Base-by-base conservation (phyloP, 1,284 basidiomycete genomes). In the Tilletiaria anomala region DNA sequence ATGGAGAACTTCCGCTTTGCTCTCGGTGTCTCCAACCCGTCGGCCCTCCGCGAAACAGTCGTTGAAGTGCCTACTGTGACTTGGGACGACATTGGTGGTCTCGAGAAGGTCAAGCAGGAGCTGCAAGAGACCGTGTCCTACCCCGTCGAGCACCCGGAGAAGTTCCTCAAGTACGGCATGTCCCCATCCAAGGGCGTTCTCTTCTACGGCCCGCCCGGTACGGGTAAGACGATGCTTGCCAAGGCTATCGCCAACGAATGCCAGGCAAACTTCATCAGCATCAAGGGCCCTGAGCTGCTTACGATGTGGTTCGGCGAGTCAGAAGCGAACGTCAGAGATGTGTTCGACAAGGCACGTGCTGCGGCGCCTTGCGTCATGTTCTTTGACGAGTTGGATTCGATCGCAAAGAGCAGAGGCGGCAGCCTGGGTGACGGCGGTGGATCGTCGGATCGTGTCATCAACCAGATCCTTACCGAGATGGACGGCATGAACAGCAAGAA, bases 271-370 rank as follows among this genome's bases (percentile, higher is more conserved):
- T 91, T 93, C 58, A 89, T 93, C 72, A 82, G 79, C 54, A 89
- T 91, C 75, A 74, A 87, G 79, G 89, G 89, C 52, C 89, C 89
- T 53, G 89, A 96, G 71, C 75, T 96, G 42, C 61, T 70, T 21
- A 97, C 89, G 10, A 97, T 97, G 93, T 97, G 91, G 91, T 97
- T 97, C 71, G 93, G 93, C 78, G 93, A 97, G 74, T 94, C 88
- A 5, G 93, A 99, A 71, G 91, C 91, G 53, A 96, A 96, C 64
- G 93, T 99, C 40, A 86, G 93, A 58, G 93, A 97, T 58, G 87
- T 97, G 48, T 99, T 99, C 70, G 91, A 97, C 77, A 96, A 97
- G 73, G 91, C 93, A 40, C 85, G 93, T 58, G 91, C 91, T 17
- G 93, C 93, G 4, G 89, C 91, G 6, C 93, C 93, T 33, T 96